Conservation (phyloP, 148 eudicot species). For the Polygonum maritimum region DNA sequence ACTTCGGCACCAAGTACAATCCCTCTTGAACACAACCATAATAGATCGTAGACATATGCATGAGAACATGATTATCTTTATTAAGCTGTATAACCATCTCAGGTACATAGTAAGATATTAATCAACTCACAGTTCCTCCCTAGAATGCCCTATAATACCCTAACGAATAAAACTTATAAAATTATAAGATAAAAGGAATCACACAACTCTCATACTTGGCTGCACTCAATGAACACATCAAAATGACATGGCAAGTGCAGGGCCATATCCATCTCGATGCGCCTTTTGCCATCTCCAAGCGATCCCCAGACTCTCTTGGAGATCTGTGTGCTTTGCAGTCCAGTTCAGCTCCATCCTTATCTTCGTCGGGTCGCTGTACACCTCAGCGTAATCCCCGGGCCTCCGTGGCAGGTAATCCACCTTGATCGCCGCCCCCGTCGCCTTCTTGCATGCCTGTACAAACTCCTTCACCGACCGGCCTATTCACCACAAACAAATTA, state of each 20-base stretch:
- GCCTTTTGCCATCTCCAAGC: constrained; percentile 92
- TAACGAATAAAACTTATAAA: neutral
- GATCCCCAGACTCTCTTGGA: constrained; percentile 47
- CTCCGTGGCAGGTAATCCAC: constrained; percentile 59
- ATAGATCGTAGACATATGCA: neutral
- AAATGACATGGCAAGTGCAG: constrained; percentile 13
- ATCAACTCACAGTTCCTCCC: neutral
- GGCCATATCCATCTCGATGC: constrained; percentile 52
- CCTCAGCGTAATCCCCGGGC: constrained; percentile 86
- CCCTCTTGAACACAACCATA: neutral
- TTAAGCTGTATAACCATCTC: neutral
- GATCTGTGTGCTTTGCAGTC: constrained; percentile 55
- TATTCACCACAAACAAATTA: constrained; percentile 9
- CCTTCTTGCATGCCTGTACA: constrained; percentile 78
- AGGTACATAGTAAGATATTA: neutral
- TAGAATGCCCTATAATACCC: neutral
- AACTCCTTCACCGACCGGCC: constrained; percentile 81
- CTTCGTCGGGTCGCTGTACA: constrained; percentile 73
- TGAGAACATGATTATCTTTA: neutral
- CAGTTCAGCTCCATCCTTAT: constrained; percentile 57
- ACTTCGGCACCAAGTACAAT: no score
- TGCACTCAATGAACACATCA: neutral
- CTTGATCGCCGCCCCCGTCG: constrained; percentile 61
- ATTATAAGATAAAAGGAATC: neutral
- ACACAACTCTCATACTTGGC: neutral